A percentile compares a stretch with the other conserved stretches of the same genome.
phyloP scores from a whole-genome alignment of 2,329 filamentous ascomycete species.

The Talaromyces sp. region DNA sequence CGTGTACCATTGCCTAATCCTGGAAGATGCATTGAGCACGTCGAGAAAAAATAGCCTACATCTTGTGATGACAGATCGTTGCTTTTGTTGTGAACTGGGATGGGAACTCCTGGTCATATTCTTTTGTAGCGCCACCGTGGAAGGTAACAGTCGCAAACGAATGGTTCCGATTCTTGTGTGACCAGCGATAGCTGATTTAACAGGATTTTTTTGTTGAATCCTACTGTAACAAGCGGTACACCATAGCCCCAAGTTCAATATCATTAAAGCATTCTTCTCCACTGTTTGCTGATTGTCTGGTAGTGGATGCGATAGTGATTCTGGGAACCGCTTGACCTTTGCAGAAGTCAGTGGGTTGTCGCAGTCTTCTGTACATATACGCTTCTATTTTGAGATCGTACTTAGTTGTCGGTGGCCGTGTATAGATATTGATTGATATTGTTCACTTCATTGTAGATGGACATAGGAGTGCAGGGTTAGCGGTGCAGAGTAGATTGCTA shows the following conservation, averaged over 20 bases:
- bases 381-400: background rate
- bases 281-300: background rate
- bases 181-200: conserved; percentile 7
- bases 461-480: too few species aligned
- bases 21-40: background rate
- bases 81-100: background rate
- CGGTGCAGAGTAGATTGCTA: background rate
- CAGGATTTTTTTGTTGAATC: background rate
- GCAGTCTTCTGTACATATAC: conserved; percentile 10
- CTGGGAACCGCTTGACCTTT: background rate
- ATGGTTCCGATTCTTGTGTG: background rate
- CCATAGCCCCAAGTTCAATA: background rate
- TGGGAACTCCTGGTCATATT: background rate
- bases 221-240: background rate
- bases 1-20: background rate
- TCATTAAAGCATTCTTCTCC: background rate
- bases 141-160: background rate
- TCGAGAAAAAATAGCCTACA: conserved; percentile 6
- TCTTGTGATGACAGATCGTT: background rate
- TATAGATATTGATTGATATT: background rate
- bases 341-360: background rate
- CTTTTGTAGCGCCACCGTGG: background rate
- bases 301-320: conserved; percentile 1
- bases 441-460: background rate
- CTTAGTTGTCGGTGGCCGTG: background rate